Evolutionary conservation across 208 protist species (phyloP).

Genomic region (Trichomonas tenax): DNA sequence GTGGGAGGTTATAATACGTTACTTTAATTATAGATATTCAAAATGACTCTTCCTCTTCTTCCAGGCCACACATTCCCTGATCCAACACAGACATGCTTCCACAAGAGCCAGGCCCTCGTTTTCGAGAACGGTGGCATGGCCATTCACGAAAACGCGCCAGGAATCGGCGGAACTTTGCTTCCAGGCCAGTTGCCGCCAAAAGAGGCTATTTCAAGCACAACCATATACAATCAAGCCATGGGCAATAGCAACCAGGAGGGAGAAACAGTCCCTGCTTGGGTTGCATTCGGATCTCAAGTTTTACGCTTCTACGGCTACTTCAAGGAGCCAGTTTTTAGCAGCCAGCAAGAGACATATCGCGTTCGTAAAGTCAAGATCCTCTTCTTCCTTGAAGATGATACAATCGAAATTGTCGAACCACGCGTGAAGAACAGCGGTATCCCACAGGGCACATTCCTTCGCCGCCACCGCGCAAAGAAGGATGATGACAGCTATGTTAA

Average conservation of each 20-base stretch:
- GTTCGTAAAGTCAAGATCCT: slow-evolving; percentile 69
- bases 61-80: slow-evolving; percentile 2
- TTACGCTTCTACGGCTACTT: slow-evolving; percentile 83
- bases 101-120: slow-evolving; percentile 4
- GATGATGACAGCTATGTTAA: slow-evolving; percentile 53
- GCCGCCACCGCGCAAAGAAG: slow-evolving; percentile 47
- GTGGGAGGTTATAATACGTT: neutral
- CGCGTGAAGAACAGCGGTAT: slow-evolving; percentile 72
- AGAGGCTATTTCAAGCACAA: neutral
- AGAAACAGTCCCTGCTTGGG: slow-evolving; percentile 17
- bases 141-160: neutral
- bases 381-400: slow-evolving; percentile 78
- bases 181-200: neutral
- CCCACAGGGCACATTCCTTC: slow-evolving; percentile 61
- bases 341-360: slow-evolving; percentile 57
- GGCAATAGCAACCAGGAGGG: neutral
- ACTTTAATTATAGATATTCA: neutral
- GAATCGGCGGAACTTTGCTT: neutral
- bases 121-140: neutral
- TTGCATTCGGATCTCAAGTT: slow-evolving; percentile 38
- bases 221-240: neutral
- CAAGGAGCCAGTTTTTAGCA: slow-evolving; percentile 69
- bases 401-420: slow-evolving; percentile 71
- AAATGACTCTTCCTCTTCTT: slow-evolving; percentile 21
- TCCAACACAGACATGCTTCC: neutral